phyloP scores from a whole-genome alignment of 805 yeast species.

The Ogataea pignaliae region DNA sequence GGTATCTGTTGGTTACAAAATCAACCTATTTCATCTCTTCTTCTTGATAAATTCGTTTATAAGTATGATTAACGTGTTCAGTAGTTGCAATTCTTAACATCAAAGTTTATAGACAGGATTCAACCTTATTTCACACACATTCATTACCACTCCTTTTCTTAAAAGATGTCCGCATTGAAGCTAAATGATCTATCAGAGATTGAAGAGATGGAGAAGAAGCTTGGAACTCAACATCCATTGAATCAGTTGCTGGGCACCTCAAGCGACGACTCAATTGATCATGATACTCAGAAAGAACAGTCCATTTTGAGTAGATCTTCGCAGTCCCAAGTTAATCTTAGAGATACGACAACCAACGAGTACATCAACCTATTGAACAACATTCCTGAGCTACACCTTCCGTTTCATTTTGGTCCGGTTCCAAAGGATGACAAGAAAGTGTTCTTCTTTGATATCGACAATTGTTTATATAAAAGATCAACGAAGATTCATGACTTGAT shows the following conservation, averaged over 20 bases:
- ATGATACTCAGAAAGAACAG: slow-evolving; percentile 14
- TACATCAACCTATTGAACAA: slow-evolving; percentile 9
- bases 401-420: slow-evolving; percentile 26
- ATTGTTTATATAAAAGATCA: slow-evolving; percentile 77
- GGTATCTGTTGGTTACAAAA: too few relatives aligned
- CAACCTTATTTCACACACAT: too few relatives aligned
- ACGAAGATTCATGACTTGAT: slow-evolving; percentile 78
- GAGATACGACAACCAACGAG: slow-evolving; percentile 9
- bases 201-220: slow-evolving; percentile 6
- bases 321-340: slow-evolving; percentile 8
- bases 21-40: too few relatives aligned
- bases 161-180: slow-evolving; percentile 11
- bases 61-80: too few relatives aligned
- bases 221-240: too few relatives aligned
- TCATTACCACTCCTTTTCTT: not conserved
- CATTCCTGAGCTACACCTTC: slow-evolving; percentile 26
- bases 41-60: too few relatives aligned
- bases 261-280: slow-evolving; percentile 3
- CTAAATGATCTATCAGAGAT: slow-evolving; percentile 13
- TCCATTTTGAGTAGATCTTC: slow-evolving; percentile 16
- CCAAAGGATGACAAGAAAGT: slow-evolving; percentile 26
- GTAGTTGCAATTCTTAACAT: too few relatives aligned
- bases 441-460: slow-evolving; percentile 91
- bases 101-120: too few relatives aligned
- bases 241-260: slow-evolving; percentile 1